Evolutionary conservation across 1,284 basidiomycete species (phyloP), one percentile per base, ranked within the genome.

Genomic region (Irpex sp.): DNA sequence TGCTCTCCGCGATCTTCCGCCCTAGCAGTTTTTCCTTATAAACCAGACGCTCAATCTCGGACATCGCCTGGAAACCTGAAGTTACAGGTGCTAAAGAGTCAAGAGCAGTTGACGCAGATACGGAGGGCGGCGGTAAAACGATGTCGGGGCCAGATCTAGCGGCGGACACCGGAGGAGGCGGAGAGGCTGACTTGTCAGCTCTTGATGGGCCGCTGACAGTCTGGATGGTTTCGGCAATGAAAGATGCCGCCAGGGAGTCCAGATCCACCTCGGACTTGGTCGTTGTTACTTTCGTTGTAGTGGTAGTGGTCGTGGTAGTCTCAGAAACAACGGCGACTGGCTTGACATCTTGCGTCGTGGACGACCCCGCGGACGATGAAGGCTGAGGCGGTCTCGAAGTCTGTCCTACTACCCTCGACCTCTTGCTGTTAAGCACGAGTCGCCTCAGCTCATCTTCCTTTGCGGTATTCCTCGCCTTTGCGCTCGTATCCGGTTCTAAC

Each of bases 1-100:
- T 92, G 70, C 85, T 91, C 73, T 90, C 86, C 6, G 86, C 81
- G 62, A 93, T 86, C 64, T 89, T 82, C 55, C 82, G 79, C 67
- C 91, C 85, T 52, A 91, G 78, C 49, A 81, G 78, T 38, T 78
- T 77, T 69, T 86, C 82, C 70, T 83, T 84, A 38, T 81, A 81
- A 37, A 78, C 78, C 3, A 84, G 63, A 3, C 63, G 57, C 13
- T 58, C 57, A 57, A 66, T 67, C 62, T 68, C 69, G 1, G 66
- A 59, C 47, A 65, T 38, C 15, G 60, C 9, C 17, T 7, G 8
- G 7, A 8, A 13, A 11, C 15, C 15, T 52, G 36, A 44, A n/a
- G 3, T 26, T 26, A 26, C 26, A 26, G 26, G 26, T 26, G 26
- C 3, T 26, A 26, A 26, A 26, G 26, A 26, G 26, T 26, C 26